Evolutionary conservation across 805 yeast genomes (phyloP), one percentile per base, ranked within the genome.

Genomic region (Candida coleopterorum): DNA sequence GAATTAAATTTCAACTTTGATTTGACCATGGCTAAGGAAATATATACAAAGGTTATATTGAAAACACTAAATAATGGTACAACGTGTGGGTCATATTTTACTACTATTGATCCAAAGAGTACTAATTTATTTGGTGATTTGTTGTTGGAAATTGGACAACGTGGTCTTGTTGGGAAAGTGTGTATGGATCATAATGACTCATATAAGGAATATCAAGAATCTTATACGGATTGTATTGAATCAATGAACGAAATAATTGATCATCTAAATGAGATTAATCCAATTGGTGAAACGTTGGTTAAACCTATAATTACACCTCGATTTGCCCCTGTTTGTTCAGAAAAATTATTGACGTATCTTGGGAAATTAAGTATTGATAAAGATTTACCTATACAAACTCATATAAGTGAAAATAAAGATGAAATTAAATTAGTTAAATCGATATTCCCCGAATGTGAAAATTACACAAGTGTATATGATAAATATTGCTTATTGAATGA

Each of bases 161-260:
- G 97, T 42, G 96, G 96, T 0, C 72, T 85, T 37, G 77, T 93
- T 25, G 98, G 98, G 4, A 81, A 90, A 49, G 95, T 87, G 15
- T 93, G 97, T 55, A 93, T 93, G 97, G 82, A 88, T 53, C 73
- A 75, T 42, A 81, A 85, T 60, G 75, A 86, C 1, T 35, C 50
- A 3, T 64, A 45, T 44, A 94, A 93, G 0, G 81, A 74, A 21
- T 82, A 75, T 53, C 78, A 85, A 56, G 89, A 85, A 49, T 63
- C 77, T 1, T 55, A 50, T 20, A 73, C 76, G 18, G 77, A 74
- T 25, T 73, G 84, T 25, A 55, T 79, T 28, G 49, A 59, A 14
- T 69, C 79, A 4, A 85, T 85, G 44, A 44, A 64, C 11, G 58
- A 65, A 4, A 77, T 87, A 3, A 69, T 85, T 3, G 64, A 74